Evolutionary conservation across 495 filamentous ascomycete genomes (phyloP).

Genomic region (Podospora anserina): DNA sequence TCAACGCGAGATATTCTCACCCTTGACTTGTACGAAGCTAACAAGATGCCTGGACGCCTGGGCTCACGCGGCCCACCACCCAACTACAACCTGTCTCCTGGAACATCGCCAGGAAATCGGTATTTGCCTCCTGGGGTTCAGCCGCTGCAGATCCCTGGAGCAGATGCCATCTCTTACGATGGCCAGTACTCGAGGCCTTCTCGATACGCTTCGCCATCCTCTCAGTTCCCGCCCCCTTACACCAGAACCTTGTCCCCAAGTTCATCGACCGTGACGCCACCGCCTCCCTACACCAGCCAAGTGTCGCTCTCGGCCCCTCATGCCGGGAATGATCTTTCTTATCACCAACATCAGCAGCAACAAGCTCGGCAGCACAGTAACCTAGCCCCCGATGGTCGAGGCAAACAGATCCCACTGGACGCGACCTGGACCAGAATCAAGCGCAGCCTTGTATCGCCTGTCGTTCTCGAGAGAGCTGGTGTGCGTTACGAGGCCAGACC

Average conservation of each 20-base stretch:
- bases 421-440: constrained; percentile 72
- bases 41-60: constrained; percentile 32
- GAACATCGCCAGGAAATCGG: constrained; percentile 30
- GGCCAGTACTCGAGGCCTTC: constrained; percentile 23
- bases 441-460: constrained; percentile 61
- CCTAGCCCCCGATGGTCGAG: constrained; percentile 50
- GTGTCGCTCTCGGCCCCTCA: constrained; percentile 17
- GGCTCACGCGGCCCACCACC: constrained; percentile 24
- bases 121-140: constrained; percentile 25
- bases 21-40: constrained; percentile 34
- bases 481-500: constrained; percentile 67
- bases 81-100: constrained; percentile 30
- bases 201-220: constrained; percentile 32
- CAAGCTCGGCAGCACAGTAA: constrained; percentile 22
- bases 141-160: constrained; percentile 24
- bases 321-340: constrained; percentile 13
- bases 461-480: constrained; percentile 60
- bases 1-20: constrained; percentile 46
- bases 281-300: constrained; percentile 30
- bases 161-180: constrained; percentile 11
- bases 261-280: constrained; percentile 19
- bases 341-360: constrained; percentile 2
- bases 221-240: constrained; percentile 29
- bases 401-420: constrained; percentile 60
- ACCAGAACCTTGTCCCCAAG: constrained; percentile 21